Conservation (phyloP, 2,329 filamentous ascomycete genomes). For the Ascochyta pisi region DNA sequence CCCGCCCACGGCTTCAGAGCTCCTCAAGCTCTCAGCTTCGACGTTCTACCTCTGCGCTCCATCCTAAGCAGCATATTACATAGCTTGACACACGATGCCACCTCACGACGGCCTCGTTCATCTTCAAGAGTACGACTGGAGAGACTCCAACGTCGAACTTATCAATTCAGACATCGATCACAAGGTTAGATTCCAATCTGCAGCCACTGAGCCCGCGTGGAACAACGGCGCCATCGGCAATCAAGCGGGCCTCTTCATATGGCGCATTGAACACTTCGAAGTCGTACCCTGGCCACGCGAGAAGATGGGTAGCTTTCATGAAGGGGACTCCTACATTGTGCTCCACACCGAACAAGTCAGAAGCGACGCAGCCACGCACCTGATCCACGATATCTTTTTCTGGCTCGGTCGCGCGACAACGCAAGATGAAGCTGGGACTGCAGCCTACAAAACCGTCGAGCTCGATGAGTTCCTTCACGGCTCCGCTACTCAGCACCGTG, state of each 20-base stretch:
- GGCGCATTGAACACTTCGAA: constrained; percentile 72
- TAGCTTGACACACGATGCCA: constrained; percentile 57
- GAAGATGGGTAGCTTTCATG: constrained; percentile 67
- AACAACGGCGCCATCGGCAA: constrained; percentile 63
- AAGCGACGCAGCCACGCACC: constrained; percentile 21
- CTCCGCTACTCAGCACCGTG: constrained; percentile 68
- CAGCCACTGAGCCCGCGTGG: constrained; percentile 71
- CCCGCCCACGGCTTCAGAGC: not conserved
- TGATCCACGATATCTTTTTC: constrained; percentile 70
- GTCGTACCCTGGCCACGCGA: constrained; percentile 67
- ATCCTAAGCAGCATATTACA: not conserved
- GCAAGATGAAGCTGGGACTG: constrained; percentile 72
- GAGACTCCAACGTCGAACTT: constrained; percentile 72
- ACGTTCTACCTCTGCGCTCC: not conserved
- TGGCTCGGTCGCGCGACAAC: constrained; percentile 71
- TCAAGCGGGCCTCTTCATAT: constrained; percentile 64
- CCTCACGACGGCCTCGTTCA: constrained; percentile 69
- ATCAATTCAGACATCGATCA: constrained; percentile 71
- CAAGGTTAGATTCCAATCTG: constrained; percentile 71
- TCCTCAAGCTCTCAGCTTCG: not conserved
- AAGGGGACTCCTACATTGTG: constrained; percentile 73
- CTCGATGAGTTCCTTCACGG: constrained; percentile 71
- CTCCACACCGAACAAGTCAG: constrained; percentile 65
- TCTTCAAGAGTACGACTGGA: constrained; percentile 69
- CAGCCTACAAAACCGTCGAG: constrained; percentile 75